Evolutionary conservation across 2,329 filamentous ascomycete species (phyloP).

Genomic region (Colletotrichum simmondsii): DNA sequence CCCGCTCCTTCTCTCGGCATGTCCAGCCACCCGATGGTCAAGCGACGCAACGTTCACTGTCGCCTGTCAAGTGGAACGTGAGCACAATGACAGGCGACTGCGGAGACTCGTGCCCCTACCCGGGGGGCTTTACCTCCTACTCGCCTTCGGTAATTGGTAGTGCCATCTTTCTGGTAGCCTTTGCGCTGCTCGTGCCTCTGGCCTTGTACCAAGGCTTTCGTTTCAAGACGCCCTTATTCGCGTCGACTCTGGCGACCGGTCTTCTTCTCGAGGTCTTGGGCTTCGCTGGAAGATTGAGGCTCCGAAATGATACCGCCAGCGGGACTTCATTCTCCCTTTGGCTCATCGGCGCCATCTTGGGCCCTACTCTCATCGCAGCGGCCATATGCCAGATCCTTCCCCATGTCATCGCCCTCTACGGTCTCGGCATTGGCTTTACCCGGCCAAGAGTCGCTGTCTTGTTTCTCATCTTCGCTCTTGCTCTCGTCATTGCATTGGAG

Average conservation of each 20-base stretch:
- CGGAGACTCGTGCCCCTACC: constrained; percentile 47
- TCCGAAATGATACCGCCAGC: constrained; percentile 46
- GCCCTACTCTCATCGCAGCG: constrained; percentile 56
- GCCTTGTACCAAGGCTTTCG: constrained; percentile 50
- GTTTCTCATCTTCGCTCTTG: constrained; percentile 45
- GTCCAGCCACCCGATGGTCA: constrained; percentile 29
- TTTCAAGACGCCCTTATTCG: constrained; percentile 53
- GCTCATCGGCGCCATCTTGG: constrained; percentile 58
- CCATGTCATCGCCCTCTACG: constrained; percentile 58
- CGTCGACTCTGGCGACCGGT: constrained; percentile 51
- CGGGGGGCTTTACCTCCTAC: constrained; percentile 50
- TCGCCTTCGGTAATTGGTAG: constrained; percentile 51
- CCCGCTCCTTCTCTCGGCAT: constrained; percentile 18
- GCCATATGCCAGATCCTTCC: constrained; percentile 58
- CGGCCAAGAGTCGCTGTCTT: constrained; percentile 47
- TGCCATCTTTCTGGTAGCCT: constrained; percentile 51
- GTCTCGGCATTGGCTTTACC: constrained; percentile 51
- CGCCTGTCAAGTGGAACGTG: constrained; percentile 32
- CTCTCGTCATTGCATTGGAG: constrained; percentile 46
- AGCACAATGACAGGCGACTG: constrained; percentile 48
- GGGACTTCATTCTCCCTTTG: constrained; percentile 54
- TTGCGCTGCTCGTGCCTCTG: constrained; percentile 51
- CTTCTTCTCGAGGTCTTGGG: constrained; percentile 57
- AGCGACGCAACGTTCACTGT: constrained; percentile 19
- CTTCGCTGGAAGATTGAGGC: constrained; percentile 57